Evolutionary conservation across 441 rosid genomes (phyloP).

Genomic region (Populus tomentosa): DNA sequence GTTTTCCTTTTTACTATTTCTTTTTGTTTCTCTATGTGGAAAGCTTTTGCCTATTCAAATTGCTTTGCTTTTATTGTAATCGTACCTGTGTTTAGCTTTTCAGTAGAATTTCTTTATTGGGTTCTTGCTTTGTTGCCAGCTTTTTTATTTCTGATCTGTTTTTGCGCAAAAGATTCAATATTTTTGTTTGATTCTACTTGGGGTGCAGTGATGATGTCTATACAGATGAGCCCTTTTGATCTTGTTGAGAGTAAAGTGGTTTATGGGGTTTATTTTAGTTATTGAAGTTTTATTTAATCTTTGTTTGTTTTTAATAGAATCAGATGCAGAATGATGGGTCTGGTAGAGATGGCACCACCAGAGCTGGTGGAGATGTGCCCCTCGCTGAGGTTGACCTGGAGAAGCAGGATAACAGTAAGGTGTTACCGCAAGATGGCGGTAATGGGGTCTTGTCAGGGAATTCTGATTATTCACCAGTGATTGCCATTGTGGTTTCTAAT

Average conservation of each 20-base stretch:
- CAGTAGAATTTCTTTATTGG: neutral
- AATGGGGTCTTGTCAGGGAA: slow-evolving; percentile 15
- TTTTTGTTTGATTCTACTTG: neutral
- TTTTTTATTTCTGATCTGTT: neutral
- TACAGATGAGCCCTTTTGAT: neutral
- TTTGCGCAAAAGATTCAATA: neutral
- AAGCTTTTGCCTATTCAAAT: neutral
- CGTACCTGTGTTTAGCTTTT: neutral
- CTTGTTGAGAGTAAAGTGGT: neutral
- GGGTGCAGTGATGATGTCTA: neutral
- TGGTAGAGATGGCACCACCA: slow-evolving; percentile 17
- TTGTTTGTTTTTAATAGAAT: slow-evolving; percentile 1
- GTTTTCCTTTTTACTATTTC: neutral
- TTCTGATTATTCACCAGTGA: slow-evolving; percentile 10
- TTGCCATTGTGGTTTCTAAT: slow-evolving; percentile 47
- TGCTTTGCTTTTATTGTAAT: neutral
- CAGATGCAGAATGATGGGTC: slow-evolving; percentile 49
- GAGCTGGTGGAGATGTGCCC: slow-evolving; percentile 1
- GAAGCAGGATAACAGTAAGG: slow-evolving; percentile 37
- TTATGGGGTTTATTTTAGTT: neutral
- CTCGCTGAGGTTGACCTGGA: slow-evolving; percentile 35
- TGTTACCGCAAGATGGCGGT: slow-evolving; percentile 2
- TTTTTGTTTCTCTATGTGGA: neutral
- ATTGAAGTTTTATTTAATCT: neutral
- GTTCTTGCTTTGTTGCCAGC: neutral